Evolutionary conservation across 1,284 basidiomycete genomes (phyloP), one percentile per base, ranked within the genome.

Genomic region (Gymnopus androsaceus): DNA sequence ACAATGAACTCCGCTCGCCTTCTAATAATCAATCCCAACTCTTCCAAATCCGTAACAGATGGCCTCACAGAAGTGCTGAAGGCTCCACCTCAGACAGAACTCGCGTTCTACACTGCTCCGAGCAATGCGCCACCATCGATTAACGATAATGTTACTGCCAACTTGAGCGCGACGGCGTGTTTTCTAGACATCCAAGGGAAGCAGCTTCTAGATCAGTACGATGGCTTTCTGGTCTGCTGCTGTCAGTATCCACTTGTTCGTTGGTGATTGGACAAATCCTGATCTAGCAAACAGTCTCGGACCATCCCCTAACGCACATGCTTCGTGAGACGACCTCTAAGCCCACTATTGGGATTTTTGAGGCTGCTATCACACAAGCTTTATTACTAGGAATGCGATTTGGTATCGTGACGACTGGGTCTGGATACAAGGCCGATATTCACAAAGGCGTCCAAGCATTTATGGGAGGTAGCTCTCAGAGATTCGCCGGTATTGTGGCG

Each of bases 171-270:
- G 15, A 60, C 62, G n/a, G 63, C 60, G 7, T 72, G 70, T 54
- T 67, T 67, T 30, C 46, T 56, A 14, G 68, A 72, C 51, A 64
- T 72, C 21, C 44, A 60, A 15, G 51, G 38, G 0, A 64, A 65
- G 38, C 56, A 59, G 1, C 55, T 68, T 8, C 53, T 72, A 3
- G 66, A 71, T 17, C 37, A 62, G 41, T 61, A 67, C 51, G 72
- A 73, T 56, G 73, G 71, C 0, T 72, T 73, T 51, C 59, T 75
- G n/a, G 67, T 74, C 21, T 71, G 71, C 60, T 75, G 72, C 58
- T 75, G 71, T 73, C 54, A 58, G 70, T 65, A 4, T 11, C 11
- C 4, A 9, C 4, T 49, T n/a, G 14, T 17, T 33, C 12, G n/a
- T 21, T 30, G 25, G 21, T 31, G 47, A 17, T 15, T 30, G 3